Conservation (phyloP, 257 asterid genomes). For the Solanum habrochaites region DNA sequence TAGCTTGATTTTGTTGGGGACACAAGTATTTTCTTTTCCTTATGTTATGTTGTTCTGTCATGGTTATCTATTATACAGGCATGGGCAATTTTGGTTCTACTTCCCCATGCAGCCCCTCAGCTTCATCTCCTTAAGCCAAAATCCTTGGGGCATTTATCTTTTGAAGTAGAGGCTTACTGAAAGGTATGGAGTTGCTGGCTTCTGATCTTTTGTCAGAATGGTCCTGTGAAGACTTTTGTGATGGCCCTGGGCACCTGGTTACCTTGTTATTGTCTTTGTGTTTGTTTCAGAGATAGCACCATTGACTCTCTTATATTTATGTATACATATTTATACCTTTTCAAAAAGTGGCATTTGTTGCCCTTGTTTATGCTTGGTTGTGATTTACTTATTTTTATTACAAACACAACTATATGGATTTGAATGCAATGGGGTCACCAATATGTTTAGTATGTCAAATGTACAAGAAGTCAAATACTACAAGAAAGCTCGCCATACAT, state of each 20-base stretch:
- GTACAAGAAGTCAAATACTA: no score
- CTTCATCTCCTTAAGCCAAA: not conserved
- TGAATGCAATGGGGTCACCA: no score
- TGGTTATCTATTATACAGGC: not conserved
- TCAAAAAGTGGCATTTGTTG: not conserved
- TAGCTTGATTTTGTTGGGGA: conserved; percentile 10
- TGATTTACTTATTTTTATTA: not conserved
- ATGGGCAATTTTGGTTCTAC: conserved; percentile 8
- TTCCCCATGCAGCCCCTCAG: not conserved
- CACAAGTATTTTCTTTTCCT: not conserved
- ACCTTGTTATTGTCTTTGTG: not conserved
- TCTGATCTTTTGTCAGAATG: not conserved
- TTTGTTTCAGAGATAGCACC: not conserved
- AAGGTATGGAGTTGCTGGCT: no score
- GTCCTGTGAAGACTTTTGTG: not conserved
- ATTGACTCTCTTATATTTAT: not conserved
- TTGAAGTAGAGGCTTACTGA: not conserved
- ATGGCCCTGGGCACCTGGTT: not conserved
- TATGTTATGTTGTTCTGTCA: not conserved
- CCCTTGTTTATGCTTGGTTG: not conserved
- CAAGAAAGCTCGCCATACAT: no score
- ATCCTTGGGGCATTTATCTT: not conserved
- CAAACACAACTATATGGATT: not conserved
- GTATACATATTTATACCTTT: not conserved
- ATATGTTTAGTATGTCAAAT: no score